These are phyloP conservation scores for Neonectria coccinea DNA, from an alignment of 2,329 filamentous ascomycete genomes.

Conservation along the genomic window DNA sequence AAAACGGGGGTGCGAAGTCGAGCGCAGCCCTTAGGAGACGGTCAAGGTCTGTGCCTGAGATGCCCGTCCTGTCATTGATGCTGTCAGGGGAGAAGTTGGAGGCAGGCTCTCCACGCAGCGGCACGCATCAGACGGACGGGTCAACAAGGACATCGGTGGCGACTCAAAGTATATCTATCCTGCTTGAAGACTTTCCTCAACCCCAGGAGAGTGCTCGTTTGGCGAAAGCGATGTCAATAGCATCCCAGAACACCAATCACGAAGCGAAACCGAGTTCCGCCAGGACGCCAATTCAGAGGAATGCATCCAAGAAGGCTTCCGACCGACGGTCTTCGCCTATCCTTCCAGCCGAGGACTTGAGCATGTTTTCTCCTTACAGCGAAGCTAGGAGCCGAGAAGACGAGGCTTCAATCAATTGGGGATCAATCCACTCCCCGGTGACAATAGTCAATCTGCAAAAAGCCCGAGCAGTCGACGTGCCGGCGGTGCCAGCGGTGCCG, in stretches of 20 bases:
- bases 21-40: constrained; percentile 40
- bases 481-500: constrained; percentile 27
- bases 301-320: constrained; percentile 42
- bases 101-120: constrained; percentile 10
- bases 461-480: constrained; percentile 52
- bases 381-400: constrained; percentile 53
- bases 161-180: constrained; percentile 20
- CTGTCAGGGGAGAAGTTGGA: constrained; percentile 13
- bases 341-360: constrained; percentile 54
- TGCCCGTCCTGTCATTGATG: constrained; percentile 35
- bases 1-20: constrained; percentile 39
- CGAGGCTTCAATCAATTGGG: constrained; percentile 60
- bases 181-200: constrained; percentile 27
- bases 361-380: constrained; percentile 50
- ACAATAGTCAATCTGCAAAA: constrained; percentile 58
- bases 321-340: constrained; percentile 65
- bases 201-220: constrained; percentile 2
- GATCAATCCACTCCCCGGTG: constrained; percentile 63
- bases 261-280: constrained; percentile 22
- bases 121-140: constrained; percentile 15
- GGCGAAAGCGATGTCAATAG: constrained; percentile 39
- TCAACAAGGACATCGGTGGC: constrained; percentile 22
- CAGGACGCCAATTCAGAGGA: constrained; percentile 19
- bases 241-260: constrained; percentile 3
- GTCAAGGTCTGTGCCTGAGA: constrained; percentile 43